These are phyloP conservation scores for Eremomyces bilateralis DNA, from an alignment of 495 filamentous ascomycete species.

Conservation along the genomic window DNA sequence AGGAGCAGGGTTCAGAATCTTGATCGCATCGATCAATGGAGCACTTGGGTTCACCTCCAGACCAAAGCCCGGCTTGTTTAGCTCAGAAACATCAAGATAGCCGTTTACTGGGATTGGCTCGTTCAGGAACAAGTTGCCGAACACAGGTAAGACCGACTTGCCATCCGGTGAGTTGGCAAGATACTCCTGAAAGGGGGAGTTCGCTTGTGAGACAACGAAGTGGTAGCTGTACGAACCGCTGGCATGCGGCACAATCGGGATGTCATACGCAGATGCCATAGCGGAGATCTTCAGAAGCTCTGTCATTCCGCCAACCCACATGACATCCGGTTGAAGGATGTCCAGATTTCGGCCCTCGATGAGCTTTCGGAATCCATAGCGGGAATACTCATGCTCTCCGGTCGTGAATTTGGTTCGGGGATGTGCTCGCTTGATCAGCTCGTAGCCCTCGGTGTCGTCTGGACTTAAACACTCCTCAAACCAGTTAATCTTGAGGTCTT, in stretches of 20 bases:
- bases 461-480: constrained; percentile 85
- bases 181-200: constrained; percentile 87
- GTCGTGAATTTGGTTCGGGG: constrained; percentile 87
- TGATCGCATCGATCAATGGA: constrained; percentile 49
- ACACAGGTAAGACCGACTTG: constrained; percentile 70
- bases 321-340: constrained; percentile 86
- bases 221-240: constrained; percentile 88
- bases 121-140: constrained; percentile 75
- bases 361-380: constrained; percentile 83
- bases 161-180: constrained; percentile 81
- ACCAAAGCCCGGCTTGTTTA: constrained; percentile 84
- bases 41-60: constrained; percentile 65
- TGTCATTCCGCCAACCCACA: constrained; percentile 89
- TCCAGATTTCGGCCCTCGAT: constrained; percentile 81
- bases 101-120: constrained; percentile 74
- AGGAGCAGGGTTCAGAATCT: constrained; percentile 53
- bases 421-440: constrained; percentile 69
- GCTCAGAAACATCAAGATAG: constrained; percentile 48
- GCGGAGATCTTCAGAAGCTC: constrained; percentile 77
- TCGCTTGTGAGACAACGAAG: constrained; percentile 75
- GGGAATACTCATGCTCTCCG: constrained; percentile 82
- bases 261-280: constrained; percentile 76
- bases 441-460: constrained; percentile 78
- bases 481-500: constrained; percentile 79
- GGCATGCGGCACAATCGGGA: constrained; percentile 84